Percentiles rank a stretch among this genome's conserved stretches.
phyloP scores from a whole-genome alignment of 495 filamentous ascomycete species.

The Talaromyces wortmannii region DNA sequence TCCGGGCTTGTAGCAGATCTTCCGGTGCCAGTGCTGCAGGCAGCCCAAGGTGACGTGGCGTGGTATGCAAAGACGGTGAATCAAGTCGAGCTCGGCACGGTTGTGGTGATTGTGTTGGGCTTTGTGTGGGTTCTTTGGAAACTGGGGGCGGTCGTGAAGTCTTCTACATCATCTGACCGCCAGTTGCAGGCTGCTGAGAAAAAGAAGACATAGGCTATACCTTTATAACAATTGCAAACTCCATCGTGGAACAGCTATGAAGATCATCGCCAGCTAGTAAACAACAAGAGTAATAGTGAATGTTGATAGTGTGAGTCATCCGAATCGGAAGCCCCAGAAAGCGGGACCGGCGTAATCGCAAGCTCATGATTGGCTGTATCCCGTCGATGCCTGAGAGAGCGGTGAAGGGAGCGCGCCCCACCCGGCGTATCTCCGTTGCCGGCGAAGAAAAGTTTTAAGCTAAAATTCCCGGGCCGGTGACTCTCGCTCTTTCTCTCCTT shows the following conservation, averaged over 20 bases:
- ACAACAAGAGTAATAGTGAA: not conserved
- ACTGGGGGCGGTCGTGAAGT: conserved; percentile 36
- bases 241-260: not conserved
- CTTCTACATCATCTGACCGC: not conserved
- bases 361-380: not conserved
- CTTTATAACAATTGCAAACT: too few relatives aligned
- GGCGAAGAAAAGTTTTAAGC: not conserved
- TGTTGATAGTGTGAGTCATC: not conserved
- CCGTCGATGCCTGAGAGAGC: not conserved
- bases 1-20: conserved; percentile 48
- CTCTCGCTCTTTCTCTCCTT: conserved; percentile 7
- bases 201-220: not conserved
- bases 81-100: conserved; percentile 66
- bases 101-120: conserved; percentile 59
- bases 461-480: not conserved
- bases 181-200: not conserved
- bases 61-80: conserved; percentile 43
- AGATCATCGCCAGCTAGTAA: not conserved
- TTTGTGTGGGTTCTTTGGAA: conserved; percentile 72
- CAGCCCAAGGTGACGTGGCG: conserved; percentile 8
- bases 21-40: conserved; percentile 64
- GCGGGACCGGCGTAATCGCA: not conserved
- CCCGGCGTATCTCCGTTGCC: not conserved
- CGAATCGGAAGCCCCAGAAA: not conserved
- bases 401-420: not conserved